Percentiles rank a stretch among this genome's conserved stretches.
These are phyloP conservation scores for Ligustrum vulgare DNA, from an alignment of 257 asterid species.

Conservation along the genomic window DNA sequence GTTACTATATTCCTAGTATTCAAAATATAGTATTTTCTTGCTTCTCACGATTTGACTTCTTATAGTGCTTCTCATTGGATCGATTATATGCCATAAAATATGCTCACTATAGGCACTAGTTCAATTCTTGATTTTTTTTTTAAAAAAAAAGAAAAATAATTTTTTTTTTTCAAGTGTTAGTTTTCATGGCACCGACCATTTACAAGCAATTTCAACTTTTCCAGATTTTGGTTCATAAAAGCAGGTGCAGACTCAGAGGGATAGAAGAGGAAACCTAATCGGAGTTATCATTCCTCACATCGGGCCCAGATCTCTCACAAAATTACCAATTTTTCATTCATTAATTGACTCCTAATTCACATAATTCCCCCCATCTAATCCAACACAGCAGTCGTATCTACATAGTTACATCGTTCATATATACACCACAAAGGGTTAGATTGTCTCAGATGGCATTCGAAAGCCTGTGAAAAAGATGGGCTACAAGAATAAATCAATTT, in stretches of 20 bases:
- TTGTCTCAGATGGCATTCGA: slow-evolving; percentile 17
- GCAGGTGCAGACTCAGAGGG: neutral
- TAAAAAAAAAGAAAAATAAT: neutral
- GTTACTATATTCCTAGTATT: no score
- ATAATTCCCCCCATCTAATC: neutral
- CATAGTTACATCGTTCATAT: neutral
- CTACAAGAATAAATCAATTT: slow-evolving; percentile 23
- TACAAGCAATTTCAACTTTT: neutral
- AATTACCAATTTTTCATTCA: slow-evolving; percentile 5
- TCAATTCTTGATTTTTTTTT: no score
- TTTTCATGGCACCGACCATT: neutral
- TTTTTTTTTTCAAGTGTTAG: no score
- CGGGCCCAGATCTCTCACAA: slow-evolving; percentile 28
- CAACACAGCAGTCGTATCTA: neutral
- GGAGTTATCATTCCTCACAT: slow-evolving; percentile 11
- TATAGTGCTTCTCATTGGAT: no score
- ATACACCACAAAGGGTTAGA: neutral
- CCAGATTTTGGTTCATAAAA: neutral
- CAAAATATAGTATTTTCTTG: no score
- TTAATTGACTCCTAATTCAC: slow-evolving; percentile 1
- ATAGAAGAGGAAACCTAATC: neutral
- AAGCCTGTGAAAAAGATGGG: slow-evolving; percentile 26
- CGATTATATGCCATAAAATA: no score
- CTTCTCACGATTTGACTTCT: no score
- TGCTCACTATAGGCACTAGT: no score